phyloP scores from a whole-genome alignment of 805 yeast species.

The Yarrowia yakushimensis region DNA sequence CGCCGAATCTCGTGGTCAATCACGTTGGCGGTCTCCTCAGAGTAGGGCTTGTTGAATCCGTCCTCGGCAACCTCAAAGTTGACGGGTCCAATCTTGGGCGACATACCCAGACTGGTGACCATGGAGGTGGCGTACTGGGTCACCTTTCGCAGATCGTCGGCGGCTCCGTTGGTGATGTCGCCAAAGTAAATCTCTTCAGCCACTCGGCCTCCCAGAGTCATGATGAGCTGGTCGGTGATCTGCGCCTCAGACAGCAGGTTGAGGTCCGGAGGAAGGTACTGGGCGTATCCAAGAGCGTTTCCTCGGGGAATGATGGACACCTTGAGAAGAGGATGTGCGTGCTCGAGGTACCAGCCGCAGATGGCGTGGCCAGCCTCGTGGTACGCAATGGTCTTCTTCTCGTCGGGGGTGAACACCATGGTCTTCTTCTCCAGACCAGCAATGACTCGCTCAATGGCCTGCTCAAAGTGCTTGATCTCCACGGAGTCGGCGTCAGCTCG shows the following conservation, averaged over 20 bases:
- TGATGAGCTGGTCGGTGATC: conserved; percentile 83
- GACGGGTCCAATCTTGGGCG: conserved; percentile 78
- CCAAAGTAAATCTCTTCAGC: conserved; percentile 90
- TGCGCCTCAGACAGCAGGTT: conserved; percentile 75
- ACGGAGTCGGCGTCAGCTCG: conserved; percentile 71
- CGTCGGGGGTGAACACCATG: conserved; percentile 76
- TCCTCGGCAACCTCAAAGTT: conserved; percentile 64
- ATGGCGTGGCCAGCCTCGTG: conserved; percentile 99
- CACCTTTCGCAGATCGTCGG: conserved; percentile 94
- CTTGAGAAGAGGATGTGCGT: conserved; percentile 90
- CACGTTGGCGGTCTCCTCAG: conserved; percentile 76
- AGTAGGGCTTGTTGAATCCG: conserved; percentile 77
- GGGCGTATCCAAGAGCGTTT: conserved; percentile 95
- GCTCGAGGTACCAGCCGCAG: conserved; percentile 92
- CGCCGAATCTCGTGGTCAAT: conserved; percentile 83
- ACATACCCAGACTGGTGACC: conserved; percentile 94
- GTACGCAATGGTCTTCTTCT: conserved; percentile 86
- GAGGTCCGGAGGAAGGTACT: conserved; percentile 90
- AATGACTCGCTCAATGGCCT: conserved; percentile 94
- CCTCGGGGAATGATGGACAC: conserved; percentile 97
- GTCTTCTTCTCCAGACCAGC: conserved; percentile 94
- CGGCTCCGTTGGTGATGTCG: conserved; percentile 93
- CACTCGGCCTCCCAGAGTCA: conserved; percentile 97
- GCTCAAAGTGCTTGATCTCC: conserved; percentile 77
- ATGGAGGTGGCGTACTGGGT: conserved; percentile 89